phyloP scores from a whole-genome alignment of 2,329 filamentous ascomycete genomes.

The Stagonosporopsis vannaccii region DNA sequence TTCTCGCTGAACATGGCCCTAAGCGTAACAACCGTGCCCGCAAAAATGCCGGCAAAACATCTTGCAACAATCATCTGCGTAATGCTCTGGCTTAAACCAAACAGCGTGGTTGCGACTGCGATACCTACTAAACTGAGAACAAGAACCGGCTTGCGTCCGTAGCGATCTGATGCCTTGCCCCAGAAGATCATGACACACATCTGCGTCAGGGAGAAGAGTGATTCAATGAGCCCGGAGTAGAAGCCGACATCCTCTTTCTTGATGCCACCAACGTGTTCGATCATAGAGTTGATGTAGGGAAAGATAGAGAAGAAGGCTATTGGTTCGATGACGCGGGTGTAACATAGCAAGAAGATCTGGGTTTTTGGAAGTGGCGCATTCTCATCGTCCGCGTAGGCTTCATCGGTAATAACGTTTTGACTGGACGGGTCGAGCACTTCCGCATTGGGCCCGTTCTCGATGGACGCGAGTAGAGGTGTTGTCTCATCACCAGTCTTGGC shows the following conservation, averaged over 20 bases:
- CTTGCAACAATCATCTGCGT: constrained; percentile 78
- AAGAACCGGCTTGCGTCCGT: constrained; percentile 77
- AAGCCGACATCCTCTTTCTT: constrained; percentile 75
- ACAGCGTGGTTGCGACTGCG: constrained; percentile 66
- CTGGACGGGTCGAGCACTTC: constrained; percentile 19
- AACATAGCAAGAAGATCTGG: constrained; percentile 77
- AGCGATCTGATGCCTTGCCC: constrained; percentile 71
- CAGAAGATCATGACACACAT: constrained; percentile 80
- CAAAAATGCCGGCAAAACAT: constrained; percentile 75
- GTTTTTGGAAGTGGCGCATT: constrained; percentile 35
- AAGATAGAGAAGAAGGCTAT: constrained; percentile 86
- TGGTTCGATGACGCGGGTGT: constrained; percentile 74
- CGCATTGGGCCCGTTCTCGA: constrained; percentile 24
- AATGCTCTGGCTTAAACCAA: constrained; percentile 72
- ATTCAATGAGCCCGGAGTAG: constrained; percentile 77
- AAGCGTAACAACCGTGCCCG: constrained; percentile 76
- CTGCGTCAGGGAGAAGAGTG: constrained; percentile 75
- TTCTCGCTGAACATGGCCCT: constrained; percentile 80
- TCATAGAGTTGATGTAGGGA: constrained; percentile 81
- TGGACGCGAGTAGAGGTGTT: constrained; percentile 37
- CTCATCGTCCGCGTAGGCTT: constrained; percentile 27
- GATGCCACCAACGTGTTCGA: constrained; percentile 69
- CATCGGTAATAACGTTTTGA: constrained; percentile 6
- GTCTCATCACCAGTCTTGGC: constrained; percentile 31
- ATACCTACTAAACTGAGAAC: constrained; percentile 72